Conservation (phyloP, 1,284 basidiomycete genomes). For the Fistulina hepatica region DNA sequence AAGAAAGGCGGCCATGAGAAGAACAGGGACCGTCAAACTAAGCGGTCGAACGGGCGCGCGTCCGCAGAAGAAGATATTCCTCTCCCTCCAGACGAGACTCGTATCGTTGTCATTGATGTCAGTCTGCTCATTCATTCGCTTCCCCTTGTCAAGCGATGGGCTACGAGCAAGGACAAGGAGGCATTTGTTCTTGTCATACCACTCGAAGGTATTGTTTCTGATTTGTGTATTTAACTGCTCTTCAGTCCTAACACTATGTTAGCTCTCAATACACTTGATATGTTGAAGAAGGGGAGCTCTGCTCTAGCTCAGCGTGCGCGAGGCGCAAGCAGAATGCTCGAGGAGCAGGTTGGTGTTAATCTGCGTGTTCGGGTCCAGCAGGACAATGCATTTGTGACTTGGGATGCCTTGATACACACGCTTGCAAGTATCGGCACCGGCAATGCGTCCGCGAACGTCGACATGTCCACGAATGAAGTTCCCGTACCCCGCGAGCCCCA, state of each 20-base stretch:
- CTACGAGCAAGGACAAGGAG: conserved; percentile 50
- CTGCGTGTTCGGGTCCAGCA: conserved; percentile 66
- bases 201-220: conserved; percentile 55
- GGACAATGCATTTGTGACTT: conserved; percentile 68
- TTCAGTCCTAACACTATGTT: conserved; percentile 3
- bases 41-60: conserved; percentile 30
- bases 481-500: too few relatives aligned
- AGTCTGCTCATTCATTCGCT: conserved; percentile 81
- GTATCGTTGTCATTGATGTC: conserved; percentile 73
- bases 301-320: conserved; percentile 72
- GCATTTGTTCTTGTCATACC: conserved; percentile 73
- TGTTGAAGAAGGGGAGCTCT: conserved; percentile 83
- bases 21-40: conserved; percentile 17
- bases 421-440: conserved; percentile 15
- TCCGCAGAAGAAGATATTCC: conserved; percentile 19
- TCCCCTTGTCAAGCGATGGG: conserved; percentile 75
- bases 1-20: conserved; percentile 15
- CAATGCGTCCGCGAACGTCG: conserved; percentile 3
- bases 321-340: conserved; percentile 70
- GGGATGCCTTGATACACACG: conserved; percentile 54
- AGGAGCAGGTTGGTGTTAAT: conserved; percentile 72
- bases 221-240: too few relatives aligned
- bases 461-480: too few relatives aligned
- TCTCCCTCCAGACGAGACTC: conserved; percentile 53
- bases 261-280: conserved; percentile 88